Evolutionary conservation across 2,329 filamentous ascomycete genomes (phyloP).

Genomic region (Fusarium sp.): DNA sequence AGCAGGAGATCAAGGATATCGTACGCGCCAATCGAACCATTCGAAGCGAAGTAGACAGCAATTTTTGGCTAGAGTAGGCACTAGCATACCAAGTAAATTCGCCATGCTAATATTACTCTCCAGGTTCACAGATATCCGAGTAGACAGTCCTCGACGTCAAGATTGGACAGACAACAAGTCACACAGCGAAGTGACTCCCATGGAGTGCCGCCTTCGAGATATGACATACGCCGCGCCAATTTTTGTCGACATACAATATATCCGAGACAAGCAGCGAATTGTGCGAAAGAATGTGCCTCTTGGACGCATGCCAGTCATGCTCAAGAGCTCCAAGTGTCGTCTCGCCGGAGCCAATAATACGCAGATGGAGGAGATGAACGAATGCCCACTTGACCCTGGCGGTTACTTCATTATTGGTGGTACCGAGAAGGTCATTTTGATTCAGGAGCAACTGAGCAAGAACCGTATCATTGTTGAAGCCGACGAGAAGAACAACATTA

Average conservation of each 20-base stretch:
- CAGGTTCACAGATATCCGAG: constrained; percentile 85
- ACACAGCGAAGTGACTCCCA: constrained; percentile 83
- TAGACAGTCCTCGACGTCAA: constrained; percentile 81
- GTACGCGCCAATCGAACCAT: constrained; percentile 90
- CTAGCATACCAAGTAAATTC: background rate
- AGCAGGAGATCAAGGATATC: constrained; percentile 96
- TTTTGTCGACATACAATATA: constrained; percentile 89
- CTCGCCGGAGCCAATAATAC: constrained; percentile 83
- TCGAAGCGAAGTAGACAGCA: constrained; percentile 89
- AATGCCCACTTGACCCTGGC: constrained; percentile 94
- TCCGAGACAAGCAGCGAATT: constrained; percentile 79
- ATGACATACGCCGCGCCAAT: constrained; percentile 99
- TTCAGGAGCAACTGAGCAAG: constrained; percentile 98
- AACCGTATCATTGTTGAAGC: constrained; percentile 98
- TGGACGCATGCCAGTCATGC: constrained; percentile 94
- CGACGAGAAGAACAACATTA: constrained; percentile 89
- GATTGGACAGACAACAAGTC: constrained; percentile 78
- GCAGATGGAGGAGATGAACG: constrained; percentile 91
- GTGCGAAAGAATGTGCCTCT: constrained; percentile 81
- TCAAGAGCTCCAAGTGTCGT: constrained; percentile 93
- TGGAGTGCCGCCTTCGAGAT: constrained; percentile 95
- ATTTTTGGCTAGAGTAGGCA: constrained; percentile 82
- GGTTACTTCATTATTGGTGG: constrained; percentile 98
- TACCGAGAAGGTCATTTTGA: constrained; percentile 97
- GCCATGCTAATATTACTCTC: constrained; percentile 31